Conservation (phyloP, 139 green algal species). For the Edaphochlamys debaryana region DNA sequence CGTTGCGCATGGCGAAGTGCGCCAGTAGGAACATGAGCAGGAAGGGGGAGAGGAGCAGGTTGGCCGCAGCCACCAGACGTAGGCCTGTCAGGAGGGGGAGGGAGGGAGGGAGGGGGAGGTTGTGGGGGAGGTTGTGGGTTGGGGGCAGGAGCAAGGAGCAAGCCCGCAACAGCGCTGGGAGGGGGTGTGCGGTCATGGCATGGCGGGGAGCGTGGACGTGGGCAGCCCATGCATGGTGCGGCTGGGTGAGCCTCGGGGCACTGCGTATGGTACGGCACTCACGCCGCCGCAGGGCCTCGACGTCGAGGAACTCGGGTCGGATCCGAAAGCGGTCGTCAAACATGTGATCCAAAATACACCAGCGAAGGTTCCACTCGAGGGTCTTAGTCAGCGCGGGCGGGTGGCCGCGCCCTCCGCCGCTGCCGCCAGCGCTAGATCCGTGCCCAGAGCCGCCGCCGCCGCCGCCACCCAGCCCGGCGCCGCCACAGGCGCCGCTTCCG, state of each 20-base stretch:
- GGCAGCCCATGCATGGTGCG: no score
- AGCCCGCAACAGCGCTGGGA: no score
- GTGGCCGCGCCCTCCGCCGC: conserved; percentile 36
- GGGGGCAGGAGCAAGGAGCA: background rate
- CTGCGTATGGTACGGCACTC: no score
- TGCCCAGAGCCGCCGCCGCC: background rate
- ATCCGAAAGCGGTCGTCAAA: conserved; percentile 89
- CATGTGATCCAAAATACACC: conserved; percentile 87
- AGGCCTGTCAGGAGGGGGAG: conserved; percentile 35
- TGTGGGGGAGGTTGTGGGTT: background rate
- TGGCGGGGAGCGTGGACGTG: no score
- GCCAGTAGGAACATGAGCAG: conserved; percentile 92
- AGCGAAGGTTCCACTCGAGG: conserved; percentile 95
- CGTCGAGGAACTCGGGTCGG: conserved; percentile 16
- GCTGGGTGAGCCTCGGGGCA: no score
- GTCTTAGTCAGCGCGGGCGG: conserved; percentile 89
- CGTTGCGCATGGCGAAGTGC: conserved; percentile 95
- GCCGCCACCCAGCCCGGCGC: background rate
- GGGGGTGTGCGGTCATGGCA: no score
- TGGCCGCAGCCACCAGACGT: conserved; percentile 66
- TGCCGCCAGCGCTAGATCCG: conserved; percentile 29
- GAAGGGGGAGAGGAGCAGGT: conserved; percentile 88
- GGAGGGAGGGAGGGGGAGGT: background rate
- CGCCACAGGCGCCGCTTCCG: background rate
- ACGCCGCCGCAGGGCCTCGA: conserved; percentile 39